Evolutionary conservation across 257 asterid genomes (phyloP).

Genomic region (Solanum tacnaense): DNA sequence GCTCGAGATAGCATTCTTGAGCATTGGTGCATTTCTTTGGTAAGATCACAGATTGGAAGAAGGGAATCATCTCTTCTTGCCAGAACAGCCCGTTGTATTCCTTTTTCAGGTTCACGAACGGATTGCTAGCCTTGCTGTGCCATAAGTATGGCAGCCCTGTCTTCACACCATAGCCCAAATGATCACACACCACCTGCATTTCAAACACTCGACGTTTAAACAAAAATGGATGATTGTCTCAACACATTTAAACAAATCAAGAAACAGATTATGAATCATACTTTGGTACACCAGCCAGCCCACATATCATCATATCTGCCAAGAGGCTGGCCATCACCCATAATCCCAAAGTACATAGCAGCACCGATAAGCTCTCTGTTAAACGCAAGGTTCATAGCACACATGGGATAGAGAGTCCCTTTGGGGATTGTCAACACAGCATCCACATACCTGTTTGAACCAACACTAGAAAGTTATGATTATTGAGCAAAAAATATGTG

Average conservation of each 20-base stretch:
- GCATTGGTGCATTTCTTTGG: constrained; percentile 55
- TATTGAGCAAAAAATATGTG: neutral
- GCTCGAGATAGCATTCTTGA: constrained; percentile 57
- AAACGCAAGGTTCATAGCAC: constrained; percentile 35
- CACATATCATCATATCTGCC: constrained; percentile 36
- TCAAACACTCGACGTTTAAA: neutral
- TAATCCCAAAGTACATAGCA: constrained; percentile 31
- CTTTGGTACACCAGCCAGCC: constrained; percentile 44
- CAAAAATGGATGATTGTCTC: neutral
- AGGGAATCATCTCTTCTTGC: constrained; percentile 71
- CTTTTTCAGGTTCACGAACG: constrained; percentile 57
- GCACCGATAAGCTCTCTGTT: constrained; percentile 30
- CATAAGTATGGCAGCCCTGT: constrained; percentile 71
- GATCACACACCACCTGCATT: constrained; percentile 53
- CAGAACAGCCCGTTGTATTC: constrained; percentile 64
- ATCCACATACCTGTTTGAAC: constrained; percentile 28
- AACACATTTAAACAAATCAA: neutral
- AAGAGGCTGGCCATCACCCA: constrained; percentile 38
- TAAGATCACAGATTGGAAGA: constrained; percentile 40
- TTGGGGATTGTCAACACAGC: constrained; percentile 34
- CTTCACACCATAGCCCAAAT: constrained; percentile 56
- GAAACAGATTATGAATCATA: neutral
- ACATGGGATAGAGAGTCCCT: constrained; percentile 32
- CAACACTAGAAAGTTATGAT: neutral
- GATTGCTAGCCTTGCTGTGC: constrained; percentile 85